Conservation (phyloP, 2,329 filamentous ascomycete genomes). For the Fusarium equiseti region DNA sequence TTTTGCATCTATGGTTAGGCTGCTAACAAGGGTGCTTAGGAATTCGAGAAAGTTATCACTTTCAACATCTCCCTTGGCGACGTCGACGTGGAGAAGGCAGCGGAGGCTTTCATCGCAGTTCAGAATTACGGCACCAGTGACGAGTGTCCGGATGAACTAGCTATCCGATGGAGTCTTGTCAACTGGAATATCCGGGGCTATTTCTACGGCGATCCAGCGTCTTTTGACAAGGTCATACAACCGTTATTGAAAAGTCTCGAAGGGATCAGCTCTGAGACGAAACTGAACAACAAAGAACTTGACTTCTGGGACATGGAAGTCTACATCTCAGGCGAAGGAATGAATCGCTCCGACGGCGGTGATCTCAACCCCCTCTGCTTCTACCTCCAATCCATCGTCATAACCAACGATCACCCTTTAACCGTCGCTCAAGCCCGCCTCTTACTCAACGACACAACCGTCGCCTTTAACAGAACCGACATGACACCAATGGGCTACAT, state of each 20-base stretch:
- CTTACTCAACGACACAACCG: slow-evolving; percentile 18
- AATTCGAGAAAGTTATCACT: slow-evolving; percentile 29
- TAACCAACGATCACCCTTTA: slow-evolving; percentile 34
- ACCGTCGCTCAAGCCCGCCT: slow-evolving; percentile 15
- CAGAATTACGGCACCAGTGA: slow-evolving; percentile 24
- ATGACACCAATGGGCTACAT: slow-evolving; percentile 32
- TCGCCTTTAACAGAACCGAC: slow-evolving; percentile 33
- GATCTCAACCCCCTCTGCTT: slow-evolving; percentile 34
- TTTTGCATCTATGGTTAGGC: fast-evolving
- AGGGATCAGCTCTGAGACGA: slow-evolving; percentile 6
- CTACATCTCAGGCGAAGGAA: slow-evolving; percentile 23
- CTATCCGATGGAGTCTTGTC: slow-evolving; percentile 32
- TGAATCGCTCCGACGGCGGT: slow-evolving; percentile 33
- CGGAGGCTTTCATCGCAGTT: slow-evolving; percentile 28
- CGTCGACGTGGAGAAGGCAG: slow-evolving; percentile 9
- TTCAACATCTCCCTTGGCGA: slow-evolving; percentile 33
- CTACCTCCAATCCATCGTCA: slow-evolving; percentile 30
- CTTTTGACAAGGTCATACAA: slow-evolving; percentile 20
- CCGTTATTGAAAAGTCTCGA: slow-evolving; percentile 20
- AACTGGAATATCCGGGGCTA: slow-evolving; percentile 27
- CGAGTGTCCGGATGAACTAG: slow-evolving; percentile 27
- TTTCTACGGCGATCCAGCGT: slow-evolving; percentile 35
- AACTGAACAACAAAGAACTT: slow-evolving; percentile 22
- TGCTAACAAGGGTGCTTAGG: background rate
- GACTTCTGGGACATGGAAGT: slow-evolving; percentile 37